A percentile compares a stretch with the other conserved stretches of the same genome.
These are phyloP conservation scores for Triticum urartu DNA, from an alignment of 176 grass and related monocot genomes.

Conservation along the genomic window DNA sequence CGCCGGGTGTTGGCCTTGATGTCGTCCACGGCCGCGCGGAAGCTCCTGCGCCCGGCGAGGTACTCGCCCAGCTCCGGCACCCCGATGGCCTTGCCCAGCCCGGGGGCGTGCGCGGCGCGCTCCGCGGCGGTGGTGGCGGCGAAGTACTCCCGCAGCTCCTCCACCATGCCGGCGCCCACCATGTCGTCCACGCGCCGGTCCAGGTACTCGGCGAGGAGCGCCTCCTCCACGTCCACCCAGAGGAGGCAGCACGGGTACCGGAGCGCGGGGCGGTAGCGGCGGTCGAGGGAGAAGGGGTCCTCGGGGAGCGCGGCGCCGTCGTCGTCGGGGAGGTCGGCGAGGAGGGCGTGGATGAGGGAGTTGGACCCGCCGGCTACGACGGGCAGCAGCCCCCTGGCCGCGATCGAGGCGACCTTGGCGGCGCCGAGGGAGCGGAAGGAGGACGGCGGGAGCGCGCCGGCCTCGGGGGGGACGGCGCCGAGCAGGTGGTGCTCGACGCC, in stretches of 20 bases:
- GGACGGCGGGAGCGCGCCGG: slow-evolving; percentile 38
- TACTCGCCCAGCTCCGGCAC: slow-evolving; percentile 63
- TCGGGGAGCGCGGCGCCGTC: not conserved
- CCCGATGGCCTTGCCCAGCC: slow-evolving; percentile 77
- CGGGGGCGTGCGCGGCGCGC: slow-evolving; percentile 32
- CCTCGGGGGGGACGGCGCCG: slow-evolving; percentile 44
- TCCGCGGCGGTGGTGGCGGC: slow-evolving; percentile 15
- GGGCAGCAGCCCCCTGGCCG: slow-evolving; percentile 22
- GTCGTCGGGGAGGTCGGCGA: slow-evolving; percentile 26
- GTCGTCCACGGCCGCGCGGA: slow-evolving; percentile 44
- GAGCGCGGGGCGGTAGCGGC: slow-evolving; percentile 3
- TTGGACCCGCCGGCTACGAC: slow-evolving; percentile 76
- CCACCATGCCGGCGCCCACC: slow-evolving; percentile 60
- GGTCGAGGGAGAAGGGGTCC: slow-evolving; percentile 29
- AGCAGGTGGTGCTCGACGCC: slow-evolving; percentile 78
- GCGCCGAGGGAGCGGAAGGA: slow-evolving; percentile 44
- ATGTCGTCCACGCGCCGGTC: slow-evolving; percentile 82
- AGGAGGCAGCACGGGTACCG: slow-evolving; percentile 61
- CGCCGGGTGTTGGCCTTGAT: slow-evolving; percentile 64
- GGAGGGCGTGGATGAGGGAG: slow-evolving; percentile 72
- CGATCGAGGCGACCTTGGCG: slow-evolving; percentile 13
- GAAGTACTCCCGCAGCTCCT: slow-evolving; percentile 63
- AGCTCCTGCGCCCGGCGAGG: slow-evolving; percentile 9
- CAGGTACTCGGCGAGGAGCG: slow-evolving; percentile 48
- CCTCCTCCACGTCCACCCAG: slow-evolving; percentile 66